These are phyloP conservation scores for Catharanthus roseus DNA, from an alignment of 257 asterid species.

Conservation along the genomic window DNA sequence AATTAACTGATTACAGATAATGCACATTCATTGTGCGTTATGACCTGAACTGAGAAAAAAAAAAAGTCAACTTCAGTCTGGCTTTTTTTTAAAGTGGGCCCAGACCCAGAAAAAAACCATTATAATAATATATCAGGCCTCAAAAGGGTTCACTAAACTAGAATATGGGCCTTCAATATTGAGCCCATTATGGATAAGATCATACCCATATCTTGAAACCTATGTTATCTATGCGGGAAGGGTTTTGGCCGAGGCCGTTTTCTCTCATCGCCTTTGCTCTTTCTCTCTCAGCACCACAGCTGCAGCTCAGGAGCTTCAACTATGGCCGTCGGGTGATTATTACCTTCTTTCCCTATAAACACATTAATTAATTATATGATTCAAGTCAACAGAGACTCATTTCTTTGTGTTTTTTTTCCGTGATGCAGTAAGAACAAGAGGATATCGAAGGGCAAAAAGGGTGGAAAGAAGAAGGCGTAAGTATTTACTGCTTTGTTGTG, in stretches of 20 bases:
- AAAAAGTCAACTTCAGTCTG: no score
- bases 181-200: no score
- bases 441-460: conserved; percentile 38
- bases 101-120: no score
- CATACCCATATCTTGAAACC: no score
- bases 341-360: background rate
- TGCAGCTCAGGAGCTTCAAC: conserved; percentile 25
- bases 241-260: conserved; percentile 12
- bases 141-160: no score
- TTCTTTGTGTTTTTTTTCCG: background rate
- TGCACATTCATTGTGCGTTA: no score
- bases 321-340: conserved; percentile 82
- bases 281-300: background rate
- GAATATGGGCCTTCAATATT: no score
- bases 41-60: no score
- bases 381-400: background rate
- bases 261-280: background rate
- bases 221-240: no score
- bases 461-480: conserved; percentile 41
- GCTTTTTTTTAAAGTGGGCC: no score
- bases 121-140: no score
- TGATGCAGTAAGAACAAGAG: conserved; percentile 31
- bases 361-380: background rate
- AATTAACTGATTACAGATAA: no score
- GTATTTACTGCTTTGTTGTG: background rate